Base-by-base conservation (phyloP, 495 filamentous ascomycete genomes). In the Mytilinidion resinicola region DNA sequence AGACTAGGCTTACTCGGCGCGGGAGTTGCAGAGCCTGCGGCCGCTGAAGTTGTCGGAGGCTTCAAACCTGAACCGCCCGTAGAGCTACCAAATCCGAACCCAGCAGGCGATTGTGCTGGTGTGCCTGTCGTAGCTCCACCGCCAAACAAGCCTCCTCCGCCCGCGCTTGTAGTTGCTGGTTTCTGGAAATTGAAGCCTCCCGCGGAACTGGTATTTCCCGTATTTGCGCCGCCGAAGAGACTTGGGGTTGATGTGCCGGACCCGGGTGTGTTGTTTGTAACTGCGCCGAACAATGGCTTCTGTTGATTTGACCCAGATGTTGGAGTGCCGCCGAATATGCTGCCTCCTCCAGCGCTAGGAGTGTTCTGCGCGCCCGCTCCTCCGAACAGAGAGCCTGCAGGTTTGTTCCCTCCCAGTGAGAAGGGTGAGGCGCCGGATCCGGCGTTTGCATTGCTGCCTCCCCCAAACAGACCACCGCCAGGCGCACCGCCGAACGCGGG, bases 1-100 rank as follows among this genome's bases (percentile, higher is more conserved):
- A 78, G 59, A 34, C 72, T 53, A n/a, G 76, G 75, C 39, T 70
- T 70, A 48, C 60, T 70, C 37, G 64, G 17, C 19, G 68, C 57
- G 4, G 68, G 68, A 21, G 69, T 70, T 30, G 63, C 53, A 15
- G 38, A 53, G 9, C 35, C 37, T 11, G 55, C 20, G 34, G 62
- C 49, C 48, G 59, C 36, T 25, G 36, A 61, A 8, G 55, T 3
- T 5, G 53, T 53, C 6, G 55, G 36, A 9, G 14, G 9, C 39
- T 42, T 15, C 30, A 55, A 46, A 15, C 37, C 25, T 14, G 35
- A 30, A 6, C 21, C 20, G 12, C 51, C 51, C 3, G 51, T 53
- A 17, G 51, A 53, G 37, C 9, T 34, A 10, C 34, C 34, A 25
- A 53, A 41, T 14, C 30, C 33, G 12, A 11, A 25, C 17, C 34